Conservation (phyloP, 2,329 filamentous ascomycete species). For the Alternaria gansuensis region DNA sequence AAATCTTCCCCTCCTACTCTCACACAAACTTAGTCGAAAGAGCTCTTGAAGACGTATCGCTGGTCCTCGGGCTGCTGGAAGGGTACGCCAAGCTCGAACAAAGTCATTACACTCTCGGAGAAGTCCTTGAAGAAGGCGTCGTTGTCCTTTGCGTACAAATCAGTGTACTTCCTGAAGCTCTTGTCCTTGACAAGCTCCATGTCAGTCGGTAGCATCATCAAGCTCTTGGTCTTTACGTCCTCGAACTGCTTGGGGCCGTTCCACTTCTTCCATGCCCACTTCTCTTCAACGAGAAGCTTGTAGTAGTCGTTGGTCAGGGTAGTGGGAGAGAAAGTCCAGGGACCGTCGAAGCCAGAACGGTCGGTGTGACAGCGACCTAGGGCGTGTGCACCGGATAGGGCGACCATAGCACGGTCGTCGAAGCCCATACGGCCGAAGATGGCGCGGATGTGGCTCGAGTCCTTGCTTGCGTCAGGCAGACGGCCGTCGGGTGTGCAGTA, state of each 20-base stretch:
- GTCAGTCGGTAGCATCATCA: conserved; percentile 98
- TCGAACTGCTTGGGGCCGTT: conserved; percentile 89
- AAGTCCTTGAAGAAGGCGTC: conserved; percentile 96
- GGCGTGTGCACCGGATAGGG: conserved; percentile 84
- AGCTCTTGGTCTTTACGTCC: conserved; percentile 82
- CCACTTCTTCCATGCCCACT: conserved; percentile 98
- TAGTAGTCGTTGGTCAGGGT: conserved; percentile 95
- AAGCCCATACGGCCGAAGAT: conserved; percentile 99
- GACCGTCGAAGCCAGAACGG: conserved; percentile 89
- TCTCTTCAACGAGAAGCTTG: conserved; percentile 85
- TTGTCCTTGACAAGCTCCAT: conserved; percentile 89
- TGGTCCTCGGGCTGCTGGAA: conserved; percentile 67
- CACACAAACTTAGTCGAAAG: conserved; percentile 45
- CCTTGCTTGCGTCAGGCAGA: conserved; percentile 82
- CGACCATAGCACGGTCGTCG: conserved; percentile 96
- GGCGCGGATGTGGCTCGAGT: conserved; percentile 78
- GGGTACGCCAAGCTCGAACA: conserved; percentile 94
- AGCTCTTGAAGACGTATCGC: conserved; percentile 59
- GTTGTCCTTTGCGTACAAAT: conserved; percentile 91
- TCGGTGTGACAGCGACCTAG: conserved; percentile 86
- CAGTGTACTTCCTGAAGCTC: conserved; percentile 79
- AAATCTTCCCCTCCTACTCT: conserved; percentile 7
- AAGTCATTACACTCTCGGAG: conserved; percentile 75
- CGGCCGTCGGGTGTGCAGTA: conserved; percentile 95
- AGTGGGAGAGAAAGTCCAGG: conserved; percentile 77